A percentile compares a stretch with the other conserved stretches of the same genome.
These are phyloP conservation scores for Fusarium sarcochroum DNA, from an alignment of 2,329 filamentous ascomycete genomes.

Conservation along the genomic window DNA sequence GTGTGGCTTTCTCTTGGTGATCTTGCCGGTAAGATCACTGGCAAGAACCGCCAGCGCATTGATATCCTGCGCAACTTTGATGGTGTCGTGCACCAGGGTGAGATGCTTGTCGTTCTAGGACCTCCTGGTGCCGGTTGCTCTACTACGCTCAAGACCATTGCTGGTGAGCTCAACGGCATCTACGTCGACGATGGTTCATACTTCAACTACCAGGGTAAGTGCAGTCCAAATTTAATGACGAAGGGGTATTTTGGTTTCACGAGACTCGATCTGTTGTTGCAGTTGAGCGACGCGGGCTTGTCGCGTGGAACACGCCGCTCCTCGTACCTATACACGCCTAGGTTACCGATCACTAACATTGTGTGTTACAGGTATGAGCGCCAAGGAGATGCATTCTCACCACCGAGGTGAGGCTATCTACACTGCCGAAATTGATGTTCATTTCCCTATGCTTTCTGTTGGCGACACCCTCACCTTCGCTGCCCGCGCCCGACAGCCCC, in stretches of 20 bases:
- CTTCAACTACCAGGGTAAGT: conserved; percentile 84
- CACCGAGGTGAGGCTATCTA: conserved; percentile 91
- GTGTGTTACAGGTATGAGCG: conserved; percentile 66
- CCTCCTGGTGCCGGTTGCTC: conserved; percentile 83
- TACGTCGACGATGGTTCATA: conserved; percentile 77
- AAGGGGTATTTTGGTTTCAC: conserved; percentile 13
- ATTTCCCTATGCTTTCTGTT: conserved; percentile 83
- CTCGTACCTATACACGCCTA: conserved; percentile 4
- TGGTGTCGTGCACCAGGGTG: conserved; percentile 76
- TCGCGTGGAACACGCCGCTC: conserved; percentile 24
- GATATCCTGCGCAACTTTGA: conserved; percentile 79
- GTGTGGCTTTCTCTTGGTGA: conserved; percentile 67
- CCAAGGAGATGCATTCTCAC: conserved; percentile 80
- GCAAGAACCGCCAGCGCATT: conserved; percentile 68
- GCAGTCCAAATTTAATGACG: neutral
- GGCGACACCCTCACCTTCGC: conserved; percentile 86
- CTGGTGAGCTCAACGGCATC: conserved; percentile 86
- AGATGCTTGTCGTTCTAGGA: conserved; percentile 82
- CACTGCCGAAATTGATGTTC: conserved; percentile 86
- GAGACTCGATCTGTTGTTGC: conserved; percentile 9
- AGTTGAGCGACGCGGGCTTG: conserved; percentile 11
- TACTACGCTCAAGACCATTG: conserved; percentile 86
- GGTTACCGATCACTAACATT: conserved; percentile 32
- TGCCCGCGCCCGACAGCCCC: conserved; percentile 76
- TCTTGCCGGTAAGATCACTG: conserved; percentile 63